Evolutionary conservation across 2,329 filamentous ascomycete species (phyloP), one percentile per base, ranked within the genome.

Genomic region (Diaporthe citri): DNA sequence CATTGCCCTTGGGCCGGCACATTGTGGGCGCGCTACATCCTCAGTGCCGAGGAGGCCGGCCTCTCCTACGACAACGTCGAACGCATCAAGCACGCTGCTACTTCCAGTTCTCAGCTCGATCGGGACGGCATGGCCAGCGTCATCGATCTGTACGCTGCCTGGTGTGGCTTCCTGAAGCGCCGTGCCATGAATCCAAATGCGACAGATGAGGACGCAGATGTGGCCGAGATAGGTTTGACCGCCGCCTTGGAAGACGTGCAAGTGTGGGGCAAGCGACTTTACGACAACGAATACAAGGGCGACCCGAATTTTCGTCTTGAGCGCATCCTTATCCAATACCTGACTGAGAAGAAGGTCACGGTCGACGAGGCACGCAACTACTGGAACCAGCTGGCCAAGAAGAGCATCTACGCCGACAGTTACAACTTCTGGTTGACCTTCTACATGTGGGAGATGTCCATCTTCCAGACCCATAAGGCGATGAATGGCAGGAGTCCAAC

Each of bases 381-480:
- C 64, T 98, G 95, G 92, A 91, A 93, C 77, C 90, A 90, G 25
- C 87, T 98, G 41, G 89, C 88, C 4, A 82, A 90, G 31, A 86
- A 90, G n/a, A 87, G 89, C 25, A 91, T 91, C 4, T 85, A 95
- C 73, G 92, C 92, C 41, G 91, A 95, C 79, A 96, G 92, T 79
- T 95, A 96, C 81, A 95, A 98, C 79, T 98, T 98, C 82, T 99
- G 97, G 97, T 89, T 96, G 73, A 92, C 93, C 57, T 98, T 95
- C 83, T 98, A 98, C 84, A 88, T 93, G 71, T 98, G 95, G 93
- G 97, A 98, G 84, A 93, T 98, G 88, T 88, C 93, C 74, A 80
- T 90, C 6, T 91, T 90, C 77, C 76, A 80, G 34, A 84, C 86
- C 2, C 87, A 87, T 7, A 85, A 82, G 74, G 86, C 88, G 72